Conservation (phyloP, 2,329 filamentous ascomycete species). For the Venturiaceae sp. region DNA sequence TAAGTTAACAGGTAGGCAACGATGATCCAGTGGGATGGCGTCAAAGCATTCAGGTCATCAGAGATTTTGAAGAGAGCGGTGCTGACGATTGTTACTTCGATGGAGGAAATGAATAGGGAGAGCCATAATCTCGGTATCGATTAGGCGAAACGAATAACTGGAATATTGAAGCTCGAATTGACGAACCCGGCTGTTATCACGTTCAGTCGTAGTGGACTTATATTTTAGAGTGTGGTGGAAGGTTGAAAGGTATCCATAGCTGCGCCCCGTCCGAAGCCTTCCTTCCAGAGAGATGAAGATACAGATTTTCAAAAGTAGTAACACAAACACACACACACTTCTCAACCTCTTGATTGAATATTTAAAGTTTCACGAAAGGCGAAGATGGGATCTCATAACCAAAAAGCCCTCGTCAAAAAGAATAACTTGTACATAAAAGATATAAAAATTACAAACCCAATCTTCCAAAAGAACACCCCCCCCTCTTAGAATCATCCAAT, state of each 20-base stretch:
- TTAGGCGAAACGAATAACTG: not conserved
- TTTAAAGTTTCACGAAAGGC: too few relatives aligned
- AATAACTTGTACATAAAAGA: too few relatives aligned
- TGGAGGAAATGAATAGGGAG: not conserved
- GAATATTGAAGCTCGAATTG: not conserved
- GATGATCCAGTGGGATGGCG: not conserved
- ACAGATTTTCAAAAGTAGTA: too few relatives aligned
- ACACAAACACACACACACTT: too few relatives aligned
- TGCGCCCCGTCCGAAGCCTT: too few relatives aligned
- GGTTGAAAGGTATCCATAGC: not conserved
- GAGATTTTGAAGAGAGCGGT: conserved; percentile 3
- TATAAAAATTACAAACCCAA: too few relatives aligned
- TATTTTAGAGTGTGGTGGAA: not conserved
- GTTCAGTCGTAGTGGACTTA: not conserved
- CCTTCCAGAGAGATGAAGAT: too few relatives aligned
- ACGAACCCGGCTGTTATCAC: not conserved
- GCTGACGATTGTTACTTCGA: conserved; percentile 4
- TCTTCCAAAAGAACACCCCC: too few relatives aligned
- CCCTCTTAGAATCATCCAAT: too few relatives aligned
- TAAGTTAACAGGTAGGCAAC: conserved; percentile 4
- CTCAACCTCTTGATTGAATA: too few relatives aligned
- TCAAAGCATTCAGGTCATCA: not conserved
- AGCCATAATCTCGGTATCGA: not conserved
- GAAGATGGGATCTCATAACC: too few relatives aligned
- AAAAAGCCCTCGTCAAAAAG: too few relatives aligned